A percentile compares a stretch with the other conserved stretches of the same genome.
Evolutionary conservation across 1,284 basidiomycete genomes (phyloP).

Genomic region (Boletus sp.): DNA sequence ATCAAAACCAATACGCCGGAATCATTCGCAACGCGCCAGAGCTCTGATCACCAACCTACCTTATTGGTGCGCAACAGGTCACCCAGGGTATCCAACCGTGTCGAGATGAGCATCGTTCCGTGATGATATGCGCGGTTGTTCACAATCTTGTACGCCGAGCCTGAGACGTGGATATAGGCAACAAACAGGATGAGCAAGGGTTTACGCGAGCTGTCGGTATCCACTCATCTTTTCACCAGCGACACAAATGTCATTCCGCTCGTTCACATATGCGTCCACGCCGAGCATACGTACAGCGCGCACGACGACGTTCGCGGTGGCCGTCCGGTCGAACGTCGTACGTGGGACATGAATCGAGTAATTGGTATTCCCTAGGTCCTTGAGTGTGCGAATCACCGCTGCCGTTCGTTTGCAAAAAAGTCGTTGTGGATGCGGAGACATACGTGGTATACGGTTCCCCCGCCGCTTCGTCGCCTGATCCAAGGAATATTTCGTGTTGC

Average conservation of each 20-base stretch:
- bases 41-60: constrained; percentile 46
- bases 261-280: constrained; percentile 81
- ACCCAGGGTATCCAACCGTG: constrained; percentile 71
- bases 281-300: constrained; percentile 79
- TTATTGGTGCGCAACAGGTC: constrained; percentile 74
- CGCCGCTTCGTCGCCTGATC: constrained; percentile 88
- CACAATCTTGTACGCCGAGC: constrained; percentile 97
- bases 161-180: constrained; percentile 74
- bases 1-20: background rate
- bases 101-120: constrained; percentile 98
- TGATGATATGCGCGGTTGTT: constrained; percentile 95
- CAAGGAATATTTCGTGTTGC: constrained; percentile 67
- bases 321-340: constrained; percentile 77
- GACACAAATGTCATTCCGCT: constrained; percentile 89
- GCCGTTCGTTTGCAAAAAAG: background rate
- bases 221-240: constrained; percentile 83
- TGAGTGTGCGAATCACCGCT: background rate
- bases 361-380: constrained; percentile 98
- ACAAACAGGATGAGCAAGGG: constrained; percentile 3
- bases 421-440: constrained; percentile 35
- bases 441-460: constrained; percentile 98
- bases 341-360: constrained; percentile 94
- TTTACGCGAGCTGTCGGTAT: background rate
- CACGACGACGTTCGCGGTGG: constrained; percentile 80
- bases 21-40: background rate